Base-by-base conservation (phyloP, 2,329 filamentous ascomycete genomes). In the Verruconis gallopava region DNA sequence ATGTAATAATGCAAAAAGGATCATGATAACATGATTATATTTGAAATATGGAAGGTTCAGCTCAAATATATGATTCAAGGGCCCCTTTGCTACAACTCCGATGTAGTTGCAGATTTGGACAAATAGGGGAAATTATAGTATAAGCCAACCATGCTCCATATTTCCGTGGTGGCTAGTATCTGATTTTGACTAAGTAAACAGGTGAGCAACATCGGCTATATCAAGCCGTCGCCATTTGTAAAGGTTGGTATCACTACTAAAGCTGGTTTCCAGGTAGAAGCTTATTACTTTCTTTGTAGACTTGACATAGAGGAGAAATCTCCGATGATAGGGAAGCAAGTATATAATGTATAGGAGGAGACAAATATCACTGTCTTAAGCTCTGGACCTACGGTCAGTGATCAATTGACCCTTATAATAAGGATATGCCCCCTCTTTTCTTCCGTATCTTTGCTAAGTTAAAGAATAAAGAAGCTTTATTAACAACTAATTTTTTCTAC, bases 1-100 rank as follows among this genome's bases (percentile, higher is more conserved):
- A 65, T 14, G 65, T 68, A 49, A 64, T 62, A 14, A 68, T 66
- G 47, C 62, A 67, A 41, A n/a, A 53, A 57, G 5, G 52, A 55
- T 43, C 50, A 55, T 5, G 61, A 59, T 2, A 65, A 67, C n/a
- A 49, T 53, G 18, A 22, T 46, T 6, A 28, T 37, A 18, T 30
- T 51, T 21, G 9, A 22, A 21, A 44, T 38, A 17, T 38, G 41
- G 14, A 32, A 38, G 14, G 15, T 22, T n/a, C 61, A 60, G 51
- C 51, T 60, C 6, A 44, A 63, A 4, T 63, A 62, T 47, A 58
- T 61, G 49, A 60, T 64, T 36, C 58, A 61, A 42, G 60, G 60
- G 3, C 57, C 55, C 6, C 50, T 50, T 21, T 61, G 61, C 45
- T 61, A 53, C 45, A 53, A 52, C 47, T 53, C 50, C 21, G 56